Conservation (phyloP, 306 rosid species). For the Trifolium subterraneum region DNA sequence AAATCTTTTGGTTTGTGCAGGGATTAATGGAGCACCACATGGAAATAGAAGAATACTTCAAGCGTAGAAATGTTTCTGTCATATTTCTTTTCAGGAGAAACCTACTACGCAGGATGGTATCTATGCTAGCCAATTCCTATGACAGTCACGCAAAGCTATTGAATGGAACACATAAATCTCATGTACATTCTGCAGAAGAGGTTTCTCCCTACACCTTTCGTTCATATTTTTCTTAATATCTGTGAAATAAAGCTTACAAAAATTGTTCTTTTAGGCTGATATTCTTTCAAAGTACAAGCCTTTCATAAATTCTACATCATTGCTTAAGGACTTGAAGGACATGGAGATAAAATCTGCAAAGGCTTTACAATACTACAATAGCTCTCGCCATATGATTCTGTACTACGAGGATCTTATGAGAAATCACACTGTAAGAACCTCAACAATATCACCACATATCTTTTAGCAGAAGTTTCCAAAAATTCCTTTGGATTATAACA, state of each 20-base stretch:
- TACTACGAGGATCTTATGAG: slow-evolving; percentile 83
- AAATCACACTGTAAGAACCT: slow-evolving; percentile 68
- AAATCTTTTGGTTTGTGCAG: slow-evolving; percentile 50
- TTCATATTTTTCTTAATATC: neutral
- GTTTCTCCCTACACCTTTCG: slow-evolving; percentile 47
- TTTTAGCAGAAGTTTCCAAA: neutral
- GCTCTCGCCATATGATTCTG: slow-evolving; percentile 78
- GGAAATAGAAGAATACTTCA: slow-evolving; percentile 81
- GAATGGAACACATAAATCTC: slow-evolving; percentile 95
- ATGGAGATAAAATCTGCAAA: slow-evolving; percentile 65
- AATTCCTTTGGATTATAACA: neutral
- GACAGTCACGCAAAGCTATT: slow-evolving; percentile 88
- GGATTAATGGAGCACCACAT: slow-evolving; percentile 84
- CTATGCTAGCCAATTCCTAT: slow-evolving; percentile 86
- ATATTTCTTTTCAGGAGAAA: slow-evolving; percentile 87
- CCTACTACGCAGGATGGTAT: slow-evolving; percentile 77
- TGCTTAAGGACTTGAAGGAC: slow-evolving; percentile 67
- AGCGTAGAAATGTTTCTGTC: slow-evolving; percentile 69
- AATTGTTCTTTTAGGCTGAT: slow-evolving; percentile 63
- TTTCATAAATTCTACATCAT: slow-evolving; percentile 59
- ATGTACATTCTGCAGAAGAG: slow-evolving; percentile 90
- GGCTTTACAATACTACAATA: slow-evolving; percentile 72
- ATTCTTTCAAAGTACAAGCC: slow-evolving; percentile 86
- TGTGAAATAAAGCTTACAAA: slow-evolving; percentile 34
- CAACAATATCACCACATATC: slow-evolving; percentile 2